A percentile compares a stretch with the other conserved stretches of the same genome.
These are phyloP conservation scores for Starmera dryadoides DNA, from an alignment of 805 yeast genomes.

Conservation along the genomic window DNA sequence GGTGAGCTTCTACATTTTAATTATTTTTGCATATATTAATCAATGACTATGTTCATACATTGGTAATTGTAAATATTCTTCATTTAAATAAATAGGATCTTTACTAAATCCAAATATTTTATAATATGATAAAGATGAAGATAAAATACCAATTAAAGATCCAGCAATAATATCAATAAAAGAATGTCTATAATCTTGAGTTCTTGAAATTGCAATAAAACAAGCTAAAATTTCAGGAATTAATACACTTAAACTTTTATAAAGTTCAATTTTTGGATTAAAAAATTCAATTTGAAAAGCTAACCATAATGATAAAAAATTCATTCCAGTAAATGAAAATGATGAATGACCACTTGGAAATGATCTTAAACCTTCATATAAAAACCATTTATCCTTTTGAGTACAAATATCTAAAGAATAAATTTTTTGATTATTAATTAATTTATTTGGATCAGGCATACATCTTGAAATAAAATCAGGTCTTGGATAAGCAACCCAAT, in stretches of 20 bases:
- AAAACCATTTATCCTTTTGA: constrained; percentile 28
- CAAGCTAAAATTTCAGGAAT: constrained; percentile 63
- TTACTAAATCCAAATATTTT: constrained; percentile 13
- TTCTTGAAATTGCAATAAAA: constrained; percentile 74
- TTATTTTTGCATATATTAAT: too few relatives aligned
- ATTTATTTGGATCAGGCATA: constrained; percentile 41
- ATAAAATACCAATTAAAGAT: constrained; percentile 45
- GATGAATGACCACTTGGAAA: constrained; percentile 80
- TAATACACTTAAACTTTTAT: constrained; percentile 24
- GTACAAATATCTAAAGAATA: constrained; percentile 48
- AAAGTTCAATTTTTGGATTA: constrained; percentile 18
- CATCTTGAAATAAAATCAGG: constrained; percentile 91
- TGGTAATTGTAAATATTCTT: constrained; percentile 21
- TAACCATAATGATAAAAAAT: constrained; percentile 55
- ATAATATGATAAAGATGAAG: constrained; percentile 8
- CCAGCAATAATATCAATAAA: constrained; percentile 81
- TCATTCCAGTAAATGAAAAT: constrained; percentile 57
- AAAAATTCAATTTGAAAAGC: constrained; percentile 49
- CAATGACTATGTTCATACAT: neutral
- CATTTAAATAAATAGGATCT: constrained; percentile 11
- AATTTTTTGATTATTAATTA: constrained; percentile 7
- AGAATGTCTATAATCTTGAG: constrained; percentile 90
- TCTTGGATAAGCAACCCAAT: constrained; percentile 79
- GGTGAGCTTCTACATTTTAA: too few relatives aligned
- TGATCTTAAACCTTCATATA: constrained; percentile 69